Conservation (phyloP, 2,329 filamentous ascomycete species). For the Curvularia sp. region DNA sequence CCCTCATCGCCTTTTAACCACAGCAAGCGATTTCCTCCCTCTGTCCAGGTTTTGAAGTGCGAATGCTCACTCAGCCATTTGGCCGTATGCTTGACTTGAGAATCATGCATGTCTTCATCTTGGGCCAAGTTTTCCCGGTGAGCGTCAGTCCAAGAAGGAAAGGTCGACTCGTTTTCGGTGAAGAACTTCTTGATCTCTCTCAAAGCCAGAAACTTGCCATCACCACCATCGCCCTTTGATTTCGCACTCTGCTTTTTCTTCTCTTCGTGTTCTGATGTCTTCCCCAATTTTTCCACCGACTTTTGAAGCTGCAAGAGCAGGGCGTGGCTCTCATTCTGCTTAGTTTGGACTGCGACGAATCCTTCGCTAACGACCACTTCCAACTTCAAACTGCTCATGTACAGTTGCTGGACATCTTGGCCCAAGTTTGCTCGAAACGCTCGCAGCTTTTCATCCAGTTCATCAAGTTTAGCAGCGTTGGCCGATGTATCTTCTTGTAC, state of each 20-base stretch:
- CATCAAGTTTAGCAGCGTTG: background rate
- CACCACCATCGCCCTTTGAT: background rate
- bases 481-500: constrained; percentile 1
- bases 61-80: background rate
- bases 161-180: background rate
- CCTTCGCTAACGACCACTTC: constrained; percentile 1
- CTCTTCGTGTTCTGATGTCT: background rate
- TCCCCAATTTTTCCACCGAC: background rate
- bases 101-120: constrained; percentile 3
- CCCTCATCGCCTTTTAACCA: constrained; percentile 6
- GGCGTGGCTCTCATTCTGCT: background rate
- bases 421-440: constrained; percentile 1
- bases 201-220: constrained; percentile 5
- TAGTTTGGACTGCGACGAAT: background rate
- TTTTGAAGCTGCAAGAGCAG: background rate
- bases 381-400: constrained; percentile 2
- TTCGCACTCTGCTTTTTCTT: constrained; percentile 2
- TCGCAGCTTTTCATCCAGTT: background rate
- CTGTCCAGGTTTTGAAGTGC: background rate
- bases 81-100: background rate
- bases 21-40: background rate
- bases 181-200: constrained; percentile 10
- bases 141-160: background rate
- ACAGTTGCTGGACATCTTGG: background rate
- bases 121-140: background rate